These are phyloP conservation scores for Hypomyces perniciosus DNA, from an alignment of 2,329 filamentous ascomycete species.

Conservation along the genomic window DNA sequence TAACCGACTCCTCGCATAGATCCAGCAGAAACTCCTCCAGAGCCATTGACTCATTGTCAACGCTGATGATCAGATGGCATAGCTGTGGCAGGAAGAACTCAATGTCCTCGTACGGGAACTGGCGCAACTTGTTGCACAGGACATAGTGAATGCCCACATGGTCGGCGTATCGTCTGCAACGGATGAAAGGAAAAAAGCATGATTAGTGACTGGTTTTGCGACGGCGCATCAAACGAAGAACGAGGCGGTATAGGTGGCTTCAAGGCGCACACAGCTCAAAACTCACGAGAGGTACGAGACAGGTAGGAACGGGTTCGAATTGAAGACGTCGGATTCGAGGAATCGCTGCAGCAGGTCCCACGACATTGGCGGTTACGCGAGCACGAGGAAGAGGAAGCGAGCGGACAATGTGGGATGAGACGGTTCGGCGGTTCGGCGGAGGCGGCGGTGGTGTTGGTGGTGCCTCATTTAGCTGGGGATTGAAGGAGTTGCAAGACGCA, in stretches of 20 bases:
- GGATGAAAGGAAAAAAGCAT: not conserved
- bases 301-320: conserved; percentile 81
- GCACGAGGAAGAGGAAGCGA: not conserved
- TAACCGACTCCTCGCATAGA: conserved; percentile 81
- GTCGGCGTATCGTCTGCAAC: conserved; percentile 71
- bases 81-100: conserved; percentile 87
- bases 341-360: conserved; percentile 87
- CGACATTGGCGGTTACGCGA: conserved; percentile 51
- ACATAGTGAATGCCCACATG: conserved; percentile 88
- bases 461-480: conserved; percentile 20
- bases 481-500: conserved; percentile 11
- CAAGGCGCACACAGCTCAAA: not conserved
- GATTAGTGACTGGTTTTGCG: conserved; percentile 22
- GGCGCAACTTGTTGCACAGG: conserved; percentile 79
- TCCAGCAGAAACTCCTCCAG: conserved; percentile 83
- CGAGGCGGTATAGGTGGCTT: not conserved
- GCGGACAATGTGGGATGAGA: conserved; percentile 15
- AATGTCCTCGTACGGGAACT: conserved; percentile 85
- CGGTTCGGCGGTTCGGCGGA: conserved; percentile 6
- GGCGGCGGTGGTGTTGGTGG: conserved; percentile 4
- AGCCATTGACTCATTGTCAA: conserved; percentile 88
- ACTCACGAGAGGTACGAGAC: conserved; percentile 84
- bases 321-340: conserved; percentile 91
- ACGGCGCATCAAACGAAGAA: not conserved
- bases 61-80: conserved; percentile 81